Percentiles rank a stretch among this genome's conserved stretches.
phyloP scores from a whole-genome alignment of 768 basidiomycete species.

The Mycena vitilis region DNA sequence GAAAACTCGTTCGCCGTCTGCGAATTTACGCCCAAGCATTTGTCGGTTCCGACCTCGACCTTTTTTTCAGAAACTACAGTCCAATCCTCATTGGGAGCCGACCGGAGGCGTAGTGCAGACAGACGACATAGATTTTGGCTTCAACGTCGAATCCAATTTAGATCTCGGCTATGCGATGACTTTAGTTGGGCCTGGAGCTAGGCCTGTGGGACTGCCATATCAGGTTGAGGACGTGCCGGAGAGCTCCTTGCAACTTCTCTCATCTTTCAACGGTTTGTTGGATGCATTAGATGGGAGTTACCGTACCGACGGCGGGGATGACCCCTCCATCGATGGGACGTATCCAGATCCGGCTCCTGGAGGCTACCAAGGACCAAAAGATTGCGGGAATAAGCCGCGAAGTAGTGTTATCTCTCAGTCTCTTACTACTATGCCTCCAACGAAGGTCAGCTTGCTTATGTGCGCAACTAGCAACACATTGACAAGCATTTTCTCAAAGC shows the following conservation, averaged over 20 bases:
- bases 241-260: background rate
- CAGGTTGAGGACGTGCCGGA: slow-evolving; percentile 55
- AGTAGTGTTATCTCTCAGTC: slow-evolving; percentile 13
- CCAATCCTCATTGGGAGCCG: slow-evolving; percentile 43
- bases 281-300: slow-evolving; percentile 22
- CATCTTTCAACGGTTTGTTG: slow-evolving; percentile 12
- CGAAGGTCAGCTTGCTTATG: background rate
- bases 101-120: slow-evolving; percentile 58
- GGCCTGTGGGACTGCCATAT: slow-evolving; percentile 54
- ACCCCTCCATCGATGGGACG: background rate
- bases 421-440: slow-evolving; percentile 15
- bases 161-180: slow-evolving; percentile 68
- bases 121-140: slow-evolving; percentile 50
- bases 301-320: slow-evolving; percentile 21
- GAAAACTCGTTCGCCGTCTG: slow-evolving; percentile 18
- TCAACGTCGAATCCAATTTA: slow-evolving; percentile 67
- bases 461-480: background rate
- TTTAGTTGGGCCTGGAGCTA: slow-evolving; percentile 45
- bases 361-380: slow-evolving; percentile 6
- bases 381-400: slow-evolving; percentile 8
- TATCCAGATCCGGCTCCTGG: slow-evolving; percentile 13
- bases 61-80: slow-evolving; percentile 14
- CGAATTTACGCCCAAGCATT: slow-evolving; percentile 26
- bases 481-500: background rate
- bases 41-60: slow-evolving; percentile 13